Evolutionary conservation across 1,139 yeast species (phyloP).

Genomic region (Kodamaea derodonti): DNA sequence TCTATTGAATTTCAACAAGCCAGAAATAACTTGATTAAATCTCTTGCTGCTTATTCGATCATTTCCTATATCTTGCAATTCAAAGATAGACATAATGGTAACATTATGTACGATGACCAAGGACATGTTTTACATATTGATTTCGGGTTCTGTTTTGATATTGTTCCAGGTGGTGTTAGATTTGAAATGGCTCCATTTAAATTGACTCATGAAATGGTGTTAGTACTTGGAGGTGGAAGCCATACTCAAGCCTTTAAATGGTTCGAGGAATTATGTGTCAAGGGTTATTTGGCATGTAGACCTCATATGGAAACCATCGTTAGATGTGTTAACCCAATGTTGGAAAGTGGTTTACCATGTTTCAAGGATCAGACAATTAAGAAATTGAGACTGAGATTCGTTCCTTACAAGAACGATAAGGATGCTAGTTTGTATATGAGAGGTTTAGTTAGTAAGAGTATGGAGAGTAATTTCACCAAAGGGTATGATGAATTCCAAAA

Average conservation of each 20-base stretch:
- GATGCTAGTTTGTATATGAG: conserved; percentile 83
- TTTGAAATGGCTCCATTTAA: conserved; percentile 98
- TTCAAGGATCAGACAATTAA: conserved; percentile 83
- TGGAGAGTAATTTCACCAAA: conserved; percentile 84
- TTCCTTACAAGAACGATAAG: conserved; percentile 70
- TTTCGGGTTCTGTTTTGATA: conserved; percentile 97
- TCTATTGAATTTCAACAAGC: conserved; percentile 89
- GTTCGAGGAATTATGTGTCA: conserved; percentile 94
- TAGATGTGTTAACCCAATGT: conserved; percentile 86
- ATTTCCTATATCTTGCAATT: conserved; percentile 89
- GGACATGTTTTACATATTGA: conserved; percentile 96
- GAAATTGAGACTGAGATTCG: conserved; percentile 75
- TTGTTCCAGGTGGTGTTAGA: conserved; percentile 97
- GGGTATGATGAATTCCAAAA: conserved; percentile 98
- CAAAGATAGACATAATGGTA: conserved; percentile 98
- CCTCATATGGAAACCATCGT: conserved; percentile 87
- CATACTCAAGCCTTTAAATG: conserved; percentile 85
- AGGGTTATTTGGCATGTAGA: conserved; percentile 85
- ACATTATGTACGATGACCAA: conserved; percentile 94
- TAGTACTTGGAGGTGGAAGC: conserved; percentile 86
- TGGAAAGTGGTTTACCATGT: conserved; percentile 94
- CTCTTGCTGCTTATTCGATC: conserved; percentile 93
- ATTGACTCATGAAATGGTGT: conserved; percentile 92
- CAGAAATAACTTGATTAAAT: conserved; percentile 85
- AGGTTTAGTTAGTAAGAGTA: conserved; percentile 71